phyloP scores from a whole-genome alignment of 148 eudicot genomes.

The Arbutus unedo region DNA sequence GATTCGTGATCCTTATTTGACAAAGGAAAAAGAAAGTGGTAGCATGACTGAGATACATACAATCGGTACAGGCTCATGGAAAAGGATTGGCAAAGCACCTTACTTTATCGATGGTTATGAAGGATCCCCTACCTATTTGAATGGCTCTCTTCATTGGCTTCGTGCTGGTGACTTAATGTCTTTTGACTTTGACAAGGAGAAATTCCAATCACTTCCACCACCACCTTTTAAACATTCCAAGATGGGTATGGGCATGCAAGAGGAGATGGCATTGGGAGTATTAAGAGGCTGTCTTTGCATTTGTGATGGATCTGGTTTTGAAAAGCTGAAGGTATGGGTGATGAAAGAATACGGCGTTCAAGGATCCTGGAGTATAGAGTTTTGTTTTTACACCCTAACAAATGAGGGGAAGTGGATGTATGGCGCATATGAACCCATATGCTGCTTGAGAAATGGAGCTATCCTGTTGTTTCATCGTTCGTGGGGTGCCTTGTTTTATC shows the following conservation, averaged over 20 bases:
- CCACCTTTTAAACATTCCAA: slow-evolving; percentile 7
- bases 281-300: slow-evolving; percentile 18
- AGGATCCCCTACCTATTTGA: not conserved
- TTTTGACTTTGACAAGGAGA: slow-evolving; percentile 24
- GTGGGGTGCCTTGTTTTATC: slow-evolving; percentile 8
- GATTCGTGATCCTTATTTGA: not conserved
- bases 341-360: slow-evolving; percentile 22
- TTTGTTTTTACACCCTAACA: not conserved
- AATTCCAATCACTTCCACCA: slow-evolving; percentile 11
- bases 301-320: not conserved
- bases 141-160: slow-evolving; percentile 16
- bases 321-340: slow-evolving; percentile 16
- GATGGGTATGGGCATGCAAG: not conserved
- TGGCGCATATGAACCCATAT: slow-evolving; percentile 11
- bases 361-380: slow-evolving; percentile 22
- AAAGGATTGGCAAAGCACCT: not conserved
- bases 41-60: not conserved
- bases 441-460: slow-evolving; percentile 16
- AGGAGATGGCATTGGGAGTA: slow-evolving; percentile 4
- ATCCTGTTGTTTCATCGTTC: slow-evolving; percentile 10
- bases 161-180: not conserved
- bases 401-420: not conserved
- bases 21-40: not conserved
- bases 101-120: no score
- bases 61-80: slow-evolving; percentile 16